Evolutionary conservation across 306 rosid genomes (phyloP), one percentile per base, ranked within the genome.

Genomic region (Clitoria ternatea): DNA sequence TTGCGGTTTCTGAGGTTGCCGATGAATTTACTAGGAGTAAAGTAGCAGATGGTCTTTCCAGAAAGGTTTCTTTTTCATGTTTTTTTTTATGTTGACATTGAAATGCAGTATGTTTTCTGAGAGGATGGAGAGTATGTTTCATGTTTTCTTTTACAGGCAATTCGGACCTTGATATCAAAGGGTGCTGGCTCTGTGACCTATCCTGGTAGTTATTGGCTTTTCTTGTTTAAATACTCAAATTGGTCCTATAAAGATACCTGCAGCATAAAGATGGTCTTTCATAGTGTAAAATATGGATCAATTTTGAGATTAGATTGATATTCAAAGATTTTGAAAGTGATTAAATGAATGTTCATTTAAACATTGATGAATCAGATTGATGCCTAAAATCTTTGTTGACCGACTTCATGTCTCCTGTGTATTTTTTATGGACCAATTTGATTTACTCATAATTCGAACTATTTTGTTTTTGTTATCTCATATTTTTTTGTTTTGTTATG

Each of bases 111-210:
- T 62, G 37, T 7, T 70, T 54, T 61, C 49, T 66, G 5, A 20
- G 42, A 55, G 50, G 72, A 50, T 42, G 67, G 65, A 59, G 65
- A n/a, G 61, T 44, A 48, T 54, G 23, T 44, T 49, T 62, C 36
- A 22, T 80, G 53, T 37, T 80, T 72, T 70, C 64, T 70, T 73
- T 76, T 35, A 68, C 87, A 88, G 97, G 98, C 88, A 2, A 84
- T 90, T 80, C 87, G 96, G 79, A 82, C 80, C 7, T 74, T 94
- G 81, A 73, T 94, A 61, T 81, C 95, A 19, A 82, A 70, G 84
- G 88, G 84, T 30, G 99, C 87, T 54, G 99, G 99, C 6, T 85
- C 95, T 72, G 85, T 61, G 59, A 70, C 85, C 29, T 91, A 85
- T 86, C 92, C 88, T 18, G 96, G 97, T 91, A 80, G 61, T 43